phyloP scores from a whole-genome alignment of 441 rosid genomes.

The Pelargonium exstipulatum region DNA sequence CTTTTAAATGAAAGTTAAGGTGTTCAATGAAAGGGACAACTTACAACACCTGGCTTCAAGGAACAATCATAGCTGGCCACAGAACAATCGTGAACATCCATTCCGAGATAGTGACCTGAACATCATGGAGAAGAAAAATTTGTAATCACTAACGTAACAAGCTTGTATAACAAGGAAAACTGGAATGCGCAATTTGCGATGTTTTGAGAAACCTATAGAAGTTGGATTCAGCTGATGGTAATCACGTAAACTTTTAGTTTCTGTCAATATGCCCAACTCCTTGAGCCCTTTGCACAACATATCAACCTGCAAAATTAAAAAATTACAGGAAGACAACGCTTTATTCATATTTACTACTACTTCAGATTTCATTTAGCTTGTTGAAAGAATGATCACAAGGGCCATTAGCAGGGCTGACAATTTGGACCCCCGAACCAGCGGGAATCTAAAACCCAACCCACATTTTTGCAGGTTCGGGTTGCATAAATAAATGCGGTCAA shows the following conservation, averaged over 20 bases:
- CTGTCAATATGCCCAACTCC: conserved; percentile 70
- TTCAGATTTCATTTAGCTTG: too few relatives aligned
- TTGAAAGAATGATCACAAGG: too few relatives aligned
- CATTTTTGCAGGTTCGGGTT: too few relatives aligned
- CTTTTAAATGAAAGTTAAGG: neutral
- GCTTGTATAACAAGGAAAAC: conserved; percentile 6
- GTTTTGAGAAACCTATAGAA: conserved; percentile 60
- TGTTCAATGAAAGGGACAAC: conserved; percentile 26
- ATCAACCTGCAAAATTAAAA: conserved; percentile 42
- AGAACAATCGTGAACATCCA: conserved; percentile 97
- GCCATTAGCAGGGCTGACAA: too few relatives aligned
- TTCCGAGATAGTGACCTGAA: conserved; percentile 94
- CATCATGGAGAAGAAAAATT: conserved; percentile 17
- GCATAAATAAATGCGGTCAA: too few relatives aligned
- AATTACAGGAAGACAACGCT: too few relatives aligned
- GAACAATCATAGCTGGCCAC: conserved; percentile 59
- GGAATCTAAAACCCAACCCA: too few relatives aligned
- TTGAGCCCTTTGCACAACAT: conserved; percentile 61
- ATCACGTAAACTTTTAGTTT: conserved; percentile 27
- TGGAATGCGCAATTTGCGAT: conserved; percentile 1
- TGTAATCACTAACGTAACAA: conserved; percentile 1
- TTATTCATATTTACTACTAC: too few relatives aligned
- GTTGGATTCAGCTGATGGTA: conserved; percentile 85
- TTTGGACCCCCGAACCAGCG: too few relatives aligned
- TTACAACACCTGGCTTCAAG: conserved; percentile 86